phyloP scores from a whole-genome alignment of 2,329 filamentous ascomycete genomes.

The Hypoxylon sp. region DNA sequence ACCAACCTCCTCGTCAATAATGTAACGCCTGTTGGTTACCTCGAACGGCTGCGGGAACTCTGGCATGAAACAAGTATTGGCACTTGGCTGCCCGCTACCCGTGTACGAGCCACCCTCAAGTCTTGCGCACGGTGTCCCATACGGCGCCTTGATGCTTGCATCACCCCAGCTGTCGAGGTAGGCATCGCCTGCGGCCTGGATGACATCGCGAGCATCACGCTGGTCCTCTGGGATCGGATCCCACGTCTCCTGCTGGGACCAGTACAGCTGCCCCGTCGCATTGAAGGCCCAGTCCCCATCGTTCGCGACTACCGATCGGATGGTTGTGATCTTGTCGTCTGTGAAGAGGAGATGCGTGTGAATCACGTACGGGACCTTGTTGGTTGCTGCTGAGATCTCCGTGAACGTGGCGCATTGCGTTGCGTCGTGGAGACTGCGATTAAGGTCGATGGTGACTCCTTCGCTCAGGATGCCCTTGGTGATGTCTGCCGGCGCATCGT shows the following conservation, averaged over 20 bases:
- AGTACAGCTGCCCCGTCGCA: slow-evolving; percentile 42
- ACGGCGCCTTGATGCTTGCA: slow-evolving; percentile 38
- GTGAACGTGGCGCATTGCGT: slow-evolving; percentile 53
- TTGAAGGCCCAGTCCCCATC: slow-evolving; percentile 47
- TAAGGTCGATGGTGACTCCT: slow-evolving; percentile 47
- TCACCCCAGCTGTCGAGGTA: slow-evolving; percentile 45
- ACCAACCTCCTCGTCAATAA: slow-evolving; percentile 46
- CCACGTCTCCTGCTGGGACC: slow-evolving; percentile 44
- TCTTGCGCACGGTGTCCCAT: slow-evolving; percentile 45
- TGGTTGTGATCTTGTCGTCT: slow-evolving; percentile 39
- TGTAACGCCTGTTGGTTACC: slow-evolving; percentile 42
- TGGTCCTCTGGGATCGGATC: slow-evolving; percentile 42
- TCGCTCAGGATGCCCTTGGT: slow-evolving; percentile 41
- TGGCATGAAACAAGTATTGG: slow-evolving; percentile 44
- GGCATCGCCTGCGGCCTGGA: slow-evolving; percentile 45
- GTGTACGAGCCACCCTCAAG: slow-evolving; percentile 46
- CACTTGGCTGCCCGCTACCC: slow-evolving; percentile 27
- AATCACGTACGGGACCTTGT: slow-evolving; percentile 47
- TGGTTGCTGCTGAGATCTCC: slow-evolving; percentile 49
- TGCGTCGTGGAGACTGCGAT: slow-evolving; percentile 48
- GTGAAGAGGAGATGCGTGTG: slow-evolving; percentile 45
- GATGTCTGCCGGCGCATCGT: slow-evolving; percentile 43
- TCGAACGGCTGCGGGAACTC: slow-evolving; percentile 43
- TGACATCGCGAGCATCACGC: slow-evolving; percentile 41
- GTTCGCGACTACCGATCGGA: slow-evolving; percentile 45